phyloP scores from a whole-genome alignment of 164 flowering plant species.

The Dillenia turbinata region DNA sequence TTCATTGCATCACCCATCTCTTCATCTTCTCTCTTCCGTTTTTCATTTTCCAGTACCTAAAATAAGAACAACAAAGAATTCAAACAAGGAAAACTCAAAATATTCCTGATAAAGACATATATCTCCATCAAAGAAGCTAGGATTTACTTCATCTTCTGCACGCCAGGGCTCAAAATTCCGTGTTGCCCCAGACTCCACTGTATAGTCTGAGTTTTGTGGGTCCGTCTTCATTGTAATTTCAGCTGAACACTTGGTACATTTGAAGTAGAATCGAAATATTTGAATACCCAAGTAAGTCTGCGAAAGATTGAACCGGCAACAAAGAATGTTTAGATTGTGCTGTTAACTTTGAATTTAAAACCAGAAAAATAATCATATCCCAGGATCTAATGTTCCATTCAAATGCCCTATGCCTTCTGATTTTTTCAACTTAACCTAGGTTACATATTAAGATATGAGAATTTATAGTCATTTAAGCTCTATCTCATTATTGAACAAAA shows the following conservation, averaged over 20 bases:
- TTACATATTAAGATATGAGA: no score
- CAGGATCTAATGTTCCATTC: no score
- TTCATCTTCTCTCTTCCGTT: constrained; percentile 65
- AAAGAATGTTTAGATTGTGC: no score
- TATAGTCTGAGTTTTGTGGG: constrained; percentile 90
- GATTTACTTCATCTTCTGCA: constrained; percentile 77
- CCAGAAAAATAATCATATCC: no score
- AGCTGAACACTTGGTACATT: constrained; percentile 90
- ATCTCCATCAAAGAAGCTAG: neutral
- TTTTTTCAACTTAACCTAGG: no score
- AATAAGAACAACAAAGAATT: constrained; percentile 6
- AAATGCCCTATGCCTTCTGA: no score
- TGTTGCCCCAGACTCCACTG: constrained; percentile 84
- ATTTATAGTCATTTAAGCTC: no score
- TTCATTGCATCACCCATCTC: constrained; percentile 99
- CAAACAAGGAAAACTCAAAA: neutral
- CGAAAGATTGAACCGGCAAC: constrained; percentile 3
- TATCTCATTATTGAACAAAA: no score
- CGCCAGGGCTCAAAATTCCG: constrained; percentile 99
- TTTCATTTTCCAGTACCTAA: constrained; percentile 57
- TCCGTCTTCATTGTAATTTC: constrained; percentile 89
- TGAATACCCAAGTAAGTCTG: constrained; percentile 91
- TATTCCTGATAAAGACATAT: neutral
- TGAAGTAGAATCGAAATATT: constrained; percentile 85
- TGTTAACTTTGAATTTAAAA: no score